Base-by-base conservation (phyloP, 148 eudicot genomes). In the Chenopodium suecicum region DNA sequence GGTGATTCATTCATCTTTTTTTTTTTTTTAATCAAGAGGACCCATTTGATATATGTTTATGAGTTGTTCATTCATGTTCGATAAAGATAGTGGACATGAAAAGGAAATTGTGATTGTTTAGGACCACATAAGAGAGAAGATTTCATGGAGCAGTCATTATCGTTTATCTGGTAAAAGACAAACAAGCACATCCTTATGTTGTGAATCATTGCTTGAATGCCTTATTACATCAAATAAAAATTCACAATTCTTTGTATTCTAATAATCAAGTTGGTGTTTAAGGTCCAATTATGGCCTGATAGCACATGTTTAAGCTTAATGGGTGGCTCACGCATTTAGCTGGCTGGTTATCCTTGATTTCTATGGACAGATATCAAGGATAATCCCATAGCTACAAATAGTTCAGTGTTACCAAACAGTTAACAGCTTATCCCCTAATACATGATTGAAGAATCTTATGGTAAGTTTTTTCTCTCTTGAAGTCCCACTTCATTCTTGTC, bases 51-150 rank as follows among this genome's bases (percentile, higher is more conserved):
- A 25, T 48, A 62, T 62, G 23, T 46, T 58, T 37, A 27, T 27
- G 56, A 7, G 14, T 37, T 46, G 25, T 64, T 22, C 64, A 14
- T 63, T 63, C 20, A 4, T 77, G 52, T 41, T 19, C 60, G 50
- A 66, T 50, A 48, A 58, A 11, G 23, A 31, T 9, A 67, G 32
- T n/a, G 25, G 9, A 65, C 31, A 6, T 50, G 74, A 46, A 81
- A 81, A 73, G 58, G 69, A 72, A 67, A 47, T 44, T 63, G 56
- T 14, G 14, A 31, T 75, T 25, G 60, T 72, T 81, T 67, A 50
- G 79, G 71, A 31, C 82, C 86, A 81, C 78, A 74, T 34, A n/a
- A 44, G 34, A 50, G 44, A 50, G 23, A 63, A 20, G 74, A 52
- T 52, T 66, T 47, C 31, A 37, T 68, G 79, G 77, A 74, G 64